These are phyloP conservation scores for Ambrosiella xylebori DNA, from an alignment of 2,329 filamentous ascomycete species.

Conservation along the genomic window DNA sequence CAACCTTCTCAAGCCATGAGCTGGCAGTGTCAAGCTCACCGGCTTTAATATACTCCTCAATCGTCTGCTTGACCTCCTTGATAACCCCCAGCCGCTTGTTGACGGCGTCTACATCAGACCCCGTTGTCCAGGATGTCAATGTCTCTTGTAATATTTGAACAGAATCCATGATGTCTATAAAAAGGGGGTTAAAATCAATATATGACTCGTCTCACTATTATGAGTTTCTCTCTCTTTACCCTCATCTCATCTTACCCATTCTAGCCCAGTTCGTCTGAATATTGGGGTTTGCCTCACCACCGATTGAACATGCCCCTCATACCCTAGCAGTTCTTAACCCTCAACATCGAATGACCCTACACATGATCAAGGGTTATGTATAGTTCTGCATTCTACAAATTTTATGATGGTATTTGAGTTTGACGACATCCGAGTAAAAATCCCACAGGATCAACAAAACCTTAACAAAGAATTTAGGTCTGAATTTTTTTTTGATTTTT, in stretches of 20 bases:
- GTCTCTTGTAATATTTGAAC: not conserved
- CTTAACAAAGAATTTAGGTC: too few relatives aligned
- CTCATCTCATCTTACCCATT: too few relatives aligned
- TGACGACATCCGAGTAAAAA: too few relatives aligned
- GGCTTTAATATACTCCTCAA: conserved; percentile 1
- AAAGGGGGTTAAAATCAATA: too few relatives aligned
- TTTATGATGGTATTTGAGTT: too few relatives aligned
- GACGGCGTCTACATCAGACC: not conserved
- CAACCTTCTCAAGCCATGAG: conserved; percentile 6
- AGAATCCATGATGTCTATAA: not conserved
- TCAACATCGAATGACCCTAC: not conserved
- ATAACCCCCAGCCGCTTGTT: conserved; percentile 8
- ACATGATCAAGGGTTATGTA: not conserved
- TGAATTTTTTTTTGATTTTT: too few relatives aligned
- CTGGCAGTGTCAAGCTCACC: not conserved
- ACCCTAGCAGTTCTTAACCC: not conserved
- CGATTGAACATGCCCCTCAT: not conserved
- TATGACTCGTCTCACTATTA: too few relatives aligned
- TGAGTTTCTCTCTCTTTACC: too few relatives aligned
- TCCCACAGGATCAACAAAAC: too few relatives aligned
- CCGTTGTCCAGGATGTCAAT: conserved; percentile 7
- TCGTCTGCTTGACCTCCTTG: not conserved
- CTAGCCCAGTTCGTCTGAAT: too few relatives aligned
- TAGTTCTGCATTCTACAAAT: not conserved
- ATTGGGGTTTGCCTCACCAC: too few relatives aligned